A percentile compares a stretch with the other conserved stretches of the same genome.
These are phyloP conservation scores for Phylloporus sp. DNA, from an alignment of 768 basidiomycete genomes.

Conservation along the genomic window DNA sequence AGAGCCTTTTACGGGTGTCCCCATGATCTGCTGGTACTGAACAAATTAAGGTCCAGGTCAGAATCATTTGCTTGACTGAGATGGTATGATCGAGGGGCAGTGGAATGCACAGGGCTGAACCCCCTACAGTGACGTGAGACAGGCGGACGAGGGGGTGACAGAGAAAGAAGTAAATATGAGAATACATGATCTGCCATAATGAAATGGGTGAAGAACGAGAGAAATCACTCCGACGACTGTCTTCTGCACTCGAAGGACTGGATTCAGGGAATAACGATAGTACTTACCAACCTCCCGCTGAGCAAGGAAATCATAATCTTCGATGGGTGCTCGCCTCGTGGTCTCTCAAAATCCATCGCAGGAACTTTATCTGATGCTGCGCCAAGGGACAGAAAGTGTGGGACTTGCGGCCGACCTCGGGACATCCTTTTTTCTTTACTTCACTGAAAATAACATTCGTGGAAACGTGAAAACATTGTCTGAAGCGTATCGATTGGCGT, in stretches of 20 bases:
- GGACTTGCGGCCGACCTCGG: neutral
- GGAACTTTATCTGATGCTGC: neutral
- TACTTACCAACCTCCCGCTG: neutral
- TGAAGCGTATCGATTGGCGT: too few species aligned
- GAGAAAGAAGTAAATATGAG: neutral
- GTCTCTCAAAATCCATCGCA: neutral
- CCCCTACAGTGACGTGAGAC: neutral
- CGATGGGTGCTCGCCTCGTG: neutral
- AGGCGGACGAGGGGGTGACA: neutral
- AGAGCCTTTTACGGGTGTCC: neutral
- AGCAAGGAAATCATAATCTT: neutral
- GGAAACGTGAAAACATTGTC: neutral
- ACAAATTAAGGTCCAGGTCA: neutral
- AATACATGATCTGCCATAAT: neutral
- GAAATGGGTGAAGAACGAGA: neutral
- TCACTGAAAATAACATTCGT: neutral
- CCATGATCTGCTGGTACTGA: neutral
- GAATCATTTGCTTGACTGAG: neutral
- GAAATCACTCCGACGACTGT: too few species aligned
- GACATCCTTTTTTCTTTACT: neutral
- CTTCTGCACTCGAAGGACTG: neutral
- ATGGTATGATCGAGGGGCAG: neutral
- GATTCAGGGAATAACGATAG: neutral
- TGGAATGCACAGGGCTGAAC: neutral
- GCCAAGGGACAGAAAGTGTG: neutral